phyloP scores from a whole-genome alignment of 176 grass and related monocot species.

The Cocos nucifera region DNA sequence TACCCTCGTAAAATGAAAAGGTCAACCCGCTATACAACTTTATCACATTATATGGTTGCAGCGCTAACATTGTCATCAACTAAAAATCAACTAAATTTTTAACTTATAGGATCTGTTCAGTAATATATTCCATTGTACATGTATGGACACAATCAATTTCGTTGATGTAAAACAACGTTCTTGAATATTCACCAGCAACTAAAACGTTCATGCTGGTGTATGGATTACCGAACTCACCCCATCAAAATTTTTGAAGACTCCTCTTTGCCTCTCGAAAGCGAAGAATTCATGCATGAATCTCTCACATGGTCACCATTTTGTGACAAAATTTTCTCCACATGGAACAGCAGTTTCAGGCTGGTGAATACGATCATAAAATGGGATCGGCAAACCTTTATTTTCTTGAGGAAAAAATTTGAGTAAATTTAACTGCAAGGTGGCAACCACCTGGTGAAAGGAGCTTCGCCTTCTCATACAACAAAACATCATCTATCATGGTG shows the following conservation, averaged over 20 bases:
- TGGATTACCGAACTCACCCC: constrained; percentile 52
- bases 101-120: constrained; percentile 8
- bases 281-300: constrained; percentile 20
- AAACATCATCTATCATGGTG: constrained; percentile 9
- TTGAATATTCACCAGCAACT: constrained; percentile 19
- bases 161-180: constrained; percentile 32
- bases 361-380: neutral
- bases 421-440: constrained; percentile 2
- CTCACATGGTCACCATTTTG: neutral
- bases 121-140: constrained; percentile 55
- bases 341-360: constrained; percentile 1
- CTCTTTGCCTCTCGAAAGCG: constrained; percentile 30
- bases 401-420: constrained; percentile 9
- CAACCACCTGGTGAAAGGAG: constrained; percentile 4
- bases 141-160: constrained; percentile 46
- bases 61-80: too few species aligned
- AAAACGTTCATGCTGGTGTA: constrained; percentile 37
- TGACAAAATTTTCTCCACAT: constrained; percentile 21
- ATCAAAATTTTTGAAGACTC: constrained; percentile 47
- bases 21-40: too few species aligned
- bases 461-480: neutral
- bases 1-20: too few species aligned
- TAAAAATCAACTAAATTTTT: too few species aligned
- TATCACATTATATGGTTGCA: too few species aligned
- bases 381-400: constrained; percentile 22